These are phyloP conservation scores for Aphanocladium album DNA, from an alignment of 2,329 filamentous ascomycete genomes.

Conservation along the genomic window DNA sequence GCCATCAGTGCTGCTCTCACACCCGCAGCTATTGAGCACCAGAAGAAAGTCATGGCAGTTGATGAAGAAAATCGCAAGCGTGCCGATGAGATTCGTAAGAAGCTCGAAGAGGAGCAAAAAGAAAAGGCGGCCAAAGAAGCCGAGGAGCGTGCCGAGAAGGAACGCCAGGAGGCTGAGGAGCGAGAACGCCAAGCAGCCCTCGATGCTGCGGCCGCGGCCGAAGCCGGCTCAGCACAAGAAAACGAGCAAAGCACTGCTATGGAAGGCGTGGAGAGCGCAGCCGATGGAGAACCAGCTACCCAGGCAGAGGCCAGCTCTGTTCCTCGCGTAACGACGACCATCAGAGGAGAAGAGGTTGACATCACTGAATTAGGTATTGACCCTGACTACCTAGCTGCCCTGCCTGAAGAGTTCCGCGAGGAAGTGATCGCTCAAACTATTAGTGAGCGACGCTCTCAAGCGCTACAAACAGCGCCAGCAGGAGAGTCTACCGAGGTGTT, in stretches of 20 bases:
- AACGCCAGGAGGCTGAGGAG: slow-evolving; percentile 68
- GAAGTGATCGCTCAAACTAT: slow-evolving; percentile 92
- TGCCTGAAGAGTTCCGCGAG: slow-evolving; percentile 94
- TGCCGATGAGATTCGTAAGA: slow-evolving; percentile 54
- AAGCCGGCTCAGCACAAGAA: slow-evolving; percentile 9
- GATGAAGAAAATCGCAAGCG: slow-evolving; percentile 48
- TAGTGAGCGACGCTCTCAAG: slow-evolving; percentile 74
- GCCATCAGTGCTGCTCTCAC: slow-evolving; percentile 69
- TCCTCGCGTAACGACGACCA: slow-evolving; percentile 69
- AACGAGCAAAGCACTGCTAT: slow-evolving; percentile 45
- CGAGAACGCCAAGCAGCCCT: slow-evolving; percentile 55
- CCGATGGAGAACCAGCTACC: neutral
- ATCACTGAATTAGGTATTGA: slow-evolving; percentile 95
- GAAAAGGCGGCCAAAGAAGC: slow-evolving; percentile 30
- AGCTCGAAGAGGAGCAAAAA: slow-evolving; percentile 59
- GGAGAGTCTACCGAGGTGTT: slow-evolving; percentile 81
- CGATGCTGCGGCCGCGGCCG: slow-evolving; percentile 53
- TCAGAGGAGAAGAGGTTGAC: slow-evolving; percentile 82
- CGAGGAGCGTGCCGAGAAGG: slow-evolving; percentile 59
- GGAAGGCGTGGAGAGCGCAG: slow-evolving; percentile 67
- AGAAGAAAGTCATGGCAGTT: slow-evolving; percentile 63
- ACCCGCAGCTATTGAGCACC: slow-evolving; percentile 77
- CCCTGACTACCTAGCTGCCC: slow-evolving; percentile 86
- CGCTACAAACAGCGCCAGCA: slow-evolving; percentile 58
- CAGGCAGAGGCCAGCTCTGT: slow-evolving; percentile 24